These are phyloP conservation scores for Pleurotus pulmonarius DNA, from an alignment of 768 basidiomycete species.

Conservation along the genomic window DNA sequence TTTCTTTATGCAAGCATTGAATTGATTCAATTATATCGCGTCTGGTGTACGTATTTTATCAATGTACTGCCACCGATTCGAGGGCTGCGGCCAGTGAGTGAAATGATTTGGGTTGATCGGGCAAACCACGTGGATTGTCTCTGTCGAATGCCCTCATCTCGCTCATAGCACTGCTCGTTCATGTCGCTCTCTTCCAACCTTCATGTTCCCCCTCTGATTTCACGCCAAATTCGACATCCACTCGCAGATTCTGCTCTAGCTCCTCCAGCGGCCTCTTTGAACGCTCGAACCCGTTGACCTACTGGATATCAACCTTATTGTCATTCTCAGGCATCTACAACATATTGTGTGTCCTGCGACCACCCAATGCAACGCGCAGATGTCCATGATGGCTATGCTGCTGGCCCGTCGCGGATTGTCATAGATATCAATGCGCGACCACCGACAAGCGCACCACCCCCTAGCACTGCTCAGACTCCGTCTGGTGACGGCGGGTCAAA, in stretches of 20 bases:
- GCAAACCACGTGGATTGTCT: slow-evolving; percentile 5
- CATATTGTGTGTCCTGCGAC: not conserved
- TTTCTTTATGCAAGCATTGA: no score
- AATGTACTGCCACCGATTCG: not conserved
- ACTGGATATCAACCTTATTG: not conserved
- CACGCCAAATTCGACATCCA: no score
- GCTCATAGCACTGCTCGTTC: not conserved
- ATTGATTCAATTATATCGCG: no score
- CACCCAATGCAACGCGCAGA: not conserved
- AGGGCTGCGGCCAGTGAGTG: not conserved
- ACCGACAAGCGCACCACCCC: not conserved
- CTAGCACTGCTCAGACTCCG: not conserved
- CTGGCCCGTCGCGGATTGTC: slow-evolving; percentile 4
- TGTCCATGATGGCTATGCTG: not conserved
- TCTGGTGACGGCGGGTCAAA: slow-evolving; percentile 18
- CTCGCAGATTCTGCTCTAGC: no score
- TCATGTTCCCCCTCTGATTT: not conserved
- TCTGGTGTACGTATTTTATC: no score
- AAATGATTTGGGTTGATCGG: not conserved
- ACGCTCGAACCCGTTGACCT: not conserved
- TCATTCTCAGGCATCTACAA: slow-evolving; percentile 2
- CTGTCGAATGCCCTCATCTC: not conserved
- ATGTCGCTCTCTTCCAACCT: not conserved
- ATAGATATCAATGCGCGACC: slow-evolving; percentile 1
- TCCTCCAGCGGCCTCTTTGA: not conserved